Evolutionary conservation across 768 basidiomycete genomes (phyloP), one percentile per base, ranked within the genome.

Genomic region (Termitomyces sp.): DNA sequence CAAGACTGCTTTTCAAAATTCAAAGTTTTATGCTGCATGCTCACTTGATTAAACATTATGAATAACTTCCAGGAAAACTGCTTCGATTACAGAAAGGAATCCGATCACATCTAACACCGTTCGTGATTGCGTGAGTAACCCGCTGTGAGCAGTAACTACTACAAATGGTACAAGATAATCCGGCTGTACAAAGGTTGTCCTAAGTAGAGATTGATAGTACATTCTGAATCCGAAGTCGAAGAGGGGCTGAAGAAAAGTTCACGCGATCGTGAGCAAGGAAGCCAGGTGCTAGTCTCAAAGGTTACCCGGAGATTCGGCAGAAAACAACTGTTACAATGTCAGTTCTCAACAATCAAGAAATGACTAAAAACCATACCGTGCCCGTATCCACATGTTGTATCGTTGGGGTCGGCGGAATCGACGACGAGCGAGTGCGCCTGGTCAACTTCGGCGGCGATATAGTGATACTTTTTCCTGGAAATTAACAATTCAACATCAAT

Each of bases 251-350:
- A 40, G 22, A 36, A 24, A 24, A 32, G 44, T 22, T 20, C 7
- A 16, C n/a, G 24, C 15, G 11, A 52, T 51, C 9, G 7, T 54
- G 55, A 57, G 58, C 58, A 58, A 33, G 48, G 33, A 59, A 49
- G 38, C 16, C 36, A 54, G 4, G 28, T 28, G 4, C 28, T 28
- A 55, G 15, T 39, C 7, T 69, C 68, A 77, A 44, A 77, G 68
- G 55, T 73, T 72, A 24, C 76, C 76, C 24, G 77, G 78, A 46
- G 75, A 77, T 69, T 79, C 78, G 20, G 78, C 78, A 55, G 78
- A 74, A 67, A 79, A 78, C 12, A 78, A 65, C 77, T 78, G 59
- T 40, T 60, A 48, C 20, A 24, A 55, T 36, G 20, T 60, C 42
- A 42, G 28, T 38, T 42, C 16, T 55, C 22, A 12, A 54, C 18